phyloP scores from a whole-genome alignment of 2,329 filamentous ascomycete genomes.

The Ophiostoma tasmaniense region DNA sequence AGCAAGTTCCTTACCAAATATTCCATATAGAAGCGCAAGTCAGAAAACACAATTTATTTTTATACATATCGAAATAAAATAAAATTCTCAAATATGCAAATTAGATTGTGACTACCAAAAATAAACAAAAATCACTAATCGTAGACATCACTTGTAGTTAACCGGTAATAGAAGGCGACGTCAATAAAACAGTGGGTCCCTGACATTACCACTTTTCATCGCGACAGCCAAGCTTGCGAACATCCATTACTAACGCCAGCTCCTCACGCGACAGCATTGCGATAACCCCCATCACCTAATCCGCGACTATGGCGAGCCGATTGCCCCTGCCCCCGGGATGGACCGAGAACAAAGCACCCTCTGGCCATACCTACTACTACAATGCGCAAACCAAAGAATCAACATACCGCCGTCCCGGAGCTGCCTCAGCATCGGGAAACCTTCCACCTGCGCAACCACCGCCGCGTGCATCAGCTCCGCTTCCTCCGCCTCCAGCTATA shows the following conservation, averaged over 20 bases:
- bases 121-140: neutral
- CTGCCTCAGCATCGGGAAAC: neutral
- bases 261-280: neutral
- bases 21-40: no score
- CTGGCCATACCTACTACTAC: slow-evolving; percentile 83
- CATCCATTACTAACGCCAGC: neutral
- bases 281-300: neutral
- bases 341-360: slow-evolving; percentile 88
- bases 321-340: slow-evolving; percentile 67
- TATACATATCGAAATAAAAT: no score
- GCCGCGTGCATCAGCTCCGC: slow-evolving; percentile 14
- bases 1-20: no score
- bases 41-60: no score
- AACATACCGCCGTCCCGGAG: slow-evolving; percentile 66
- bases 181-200: neutral
- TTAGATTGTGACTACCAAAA: neutral
- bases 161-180: neutral
- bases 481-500: neutral
- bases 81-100: no score
- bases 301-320: slow-evolving; percentile 31
- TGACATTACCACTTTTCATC: neutral
- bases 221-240: neutral
- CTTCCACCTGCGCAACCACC: slow-evolving; percentile 27
- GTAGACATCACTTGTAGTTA: neutral
- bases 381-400: slow-evolving; percentile 74